A percentile compares a stretch with the other conserved stretches of the same genome.
phyloP scores from a whole-genome alignment of 1,139 yeast species.

The Lodderomyces metapsilosis region DNA sequence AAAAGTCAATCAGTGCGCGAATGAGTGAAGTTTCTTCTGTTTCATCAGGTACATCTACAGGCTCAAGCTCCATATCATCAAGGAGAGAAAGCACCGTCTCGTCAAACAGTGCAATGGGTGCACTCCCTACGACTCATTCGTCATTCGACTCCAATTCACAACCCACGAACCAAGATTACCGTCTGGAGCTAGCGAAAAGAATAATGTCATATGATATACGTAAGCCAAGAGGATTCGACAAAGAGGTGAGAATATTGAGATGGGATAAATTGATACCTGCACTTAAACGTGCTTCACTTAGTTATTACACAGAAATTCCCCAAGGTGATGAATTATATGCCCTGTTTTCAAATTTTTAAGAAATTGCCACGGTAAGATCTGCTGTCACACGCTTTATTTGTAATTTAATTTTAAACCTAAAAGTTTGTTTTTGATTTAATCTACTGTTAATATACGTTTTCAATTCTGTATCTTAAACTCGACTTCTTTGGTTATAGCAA shows the following conservation, averaged over 20 bases:
- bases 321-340: constrained; percentile 11
- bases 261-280: constrained; percentile 65
- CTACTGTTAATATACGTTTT: not conserved
- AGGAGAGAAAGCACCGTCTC: not conserved
- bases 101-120: not conserved
- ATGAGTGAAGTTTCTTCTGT: constrained; percentile 24
- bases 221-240: constrained; percentile 67
- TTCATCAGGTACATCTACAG: not conserved
- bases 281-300: constrained; percentile 58
- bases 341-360: constrained; percentile 1
- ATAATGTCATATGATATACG: constrained; percentile 64
- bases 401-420: no score
- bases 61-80: not conserved
- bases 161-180: constrained; percentile 39
- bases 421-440: not conserved
- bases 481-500: no score
- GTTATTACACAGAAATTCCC: constrained; percentile 60
- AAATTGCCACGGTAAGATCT: no score
- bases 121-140: constrained; percentile 11
- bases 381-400: no score
- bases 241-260: constrained; percentile 59
- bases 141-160: not conserved
- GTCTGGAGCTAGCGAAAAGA: constrained; percentile 58
- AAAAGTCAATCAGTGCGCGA: constrained; percentile 55
- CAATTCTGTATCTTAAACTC: no score